A percentile compares a stretch with the other conserved stretches of the same genome.
phyloP scores from a whole-genome alignment of 345 rosid species.

The Moricandia moricandioides region DNA sequence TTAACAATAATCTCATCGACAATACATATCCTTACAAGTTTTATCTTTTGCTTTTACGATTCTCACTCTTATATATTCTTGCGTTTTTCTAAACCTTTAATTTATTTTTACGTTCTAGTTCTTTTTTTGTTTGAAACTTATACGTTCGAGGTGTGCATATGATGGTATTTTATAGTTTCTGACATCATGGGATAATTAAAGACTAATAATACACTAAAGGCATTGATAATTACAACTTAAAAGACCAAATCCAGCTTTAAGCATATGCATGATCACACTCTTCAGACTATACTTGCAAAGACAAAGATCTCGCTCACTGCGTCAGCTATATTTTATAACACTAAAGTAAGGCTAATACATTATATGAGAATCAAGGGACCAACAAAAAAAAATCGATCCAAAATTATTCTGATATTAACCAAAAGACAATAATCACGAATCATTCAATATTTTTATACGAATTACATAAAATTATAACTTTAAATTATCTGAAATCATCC shows the following conservation, averaged over 20 bases:
- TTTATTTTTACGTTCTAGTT: neutral
- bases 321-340: neutral
- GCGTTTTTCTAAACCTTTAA: slow-evolving; percentile 24
- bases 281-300: slow-evolving; percentile 2
- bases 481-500: too few species aligned
- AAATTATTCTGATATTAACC: neutral
- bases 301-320: neutral
- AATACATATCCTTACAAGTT: slow-evolving; percentile 14
- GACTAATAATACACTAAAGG: slow-evolving; percentile 1
- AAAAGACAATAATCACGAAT: neutral
- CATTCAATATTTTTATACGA: neutral
- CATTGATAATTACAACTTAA: slow-evolving; percentile 22
- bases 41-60: slow-evolving; percentile 34
- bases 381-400: neutral
- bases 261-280: slow-evolving; percentile 33
- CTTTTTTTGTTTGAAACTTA: too few species aligned
- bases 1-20: slow-evolving; percentile 15
- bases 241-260: slow-evolving; percentile 26
- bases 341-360: neutral
- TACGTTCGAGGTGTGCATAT: too few species aligned
- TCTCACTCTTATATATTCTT: slow-evolving; percentile 31
- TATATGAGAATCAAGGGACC: neutral
- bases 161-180: neutral
- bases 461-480: too few species aligned
- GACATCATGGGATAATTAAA: slow-evolving; percentile 25